Conservation (phyloP, 2,329 filamentous ascomycete genomes). For the Byssochlamys sp. region DNA sequence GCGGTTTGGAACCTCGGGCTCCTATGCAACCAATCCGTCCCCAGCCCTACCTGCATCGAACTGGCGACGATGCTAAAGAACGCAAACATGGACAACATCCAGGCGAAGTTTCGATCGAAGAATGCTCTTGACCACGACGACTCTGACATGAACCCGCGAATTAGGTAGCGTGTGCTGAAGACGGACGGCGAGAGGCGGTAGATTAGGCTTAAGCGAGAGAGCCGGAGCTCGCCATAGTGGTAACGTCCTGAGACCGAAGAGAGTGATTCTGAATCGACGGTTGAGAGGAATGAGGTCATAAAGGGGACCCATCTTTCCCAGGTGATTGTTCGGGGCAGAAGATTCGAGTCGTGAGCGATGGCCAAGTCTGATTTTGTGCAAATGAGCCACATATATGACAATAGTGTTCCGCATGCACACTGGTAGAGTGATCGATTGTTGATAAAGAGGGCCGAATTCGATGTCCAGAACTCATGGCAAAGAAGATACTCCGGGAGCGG, state of each 20-base stretch:
- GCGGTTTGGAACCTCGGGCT: background rate
- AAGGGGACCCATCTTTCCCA: background rate
- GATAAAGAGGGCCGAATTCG: background rate
- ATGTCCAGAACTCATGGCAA: conserved; percentile 13
- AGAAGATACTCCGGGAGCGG: conserved; percentile 18
- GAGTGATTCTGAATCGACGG: background rate
- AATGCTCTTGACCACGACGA: background rate
- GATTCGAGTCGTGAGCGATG: background rate
- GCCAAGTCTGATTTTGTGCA: background rate
- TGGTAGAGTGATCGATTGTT: background rate
- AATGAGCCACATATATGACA: background rate
- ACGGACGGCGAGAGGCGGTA: background rate
- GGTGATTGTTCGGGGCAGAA: background rate
- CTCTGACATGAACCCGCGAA: background rate
- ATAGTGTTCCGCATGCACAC: background rate
- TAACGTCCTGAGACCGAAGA: background rate
- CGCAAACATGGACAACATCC: background rate
- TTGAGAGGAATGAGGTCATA: background rate
- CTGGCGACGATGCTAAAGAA: background rate
- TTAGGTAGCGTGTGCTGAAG: background rate
- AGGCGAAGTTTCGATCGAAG: background rate
- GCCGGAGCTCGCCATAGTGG: background rate
- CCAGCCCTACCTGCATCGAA: background rate
- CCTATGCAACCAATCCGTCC: background rate
- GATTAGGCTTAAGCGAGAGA: background rate